A percentile compares a stretch with the other conserved stretches of the same genome.
These are phyloP conservation scores for Leishmania major DNA, from an alignment of 208 protist genomes.

Conservation along the genomic window DNA sequence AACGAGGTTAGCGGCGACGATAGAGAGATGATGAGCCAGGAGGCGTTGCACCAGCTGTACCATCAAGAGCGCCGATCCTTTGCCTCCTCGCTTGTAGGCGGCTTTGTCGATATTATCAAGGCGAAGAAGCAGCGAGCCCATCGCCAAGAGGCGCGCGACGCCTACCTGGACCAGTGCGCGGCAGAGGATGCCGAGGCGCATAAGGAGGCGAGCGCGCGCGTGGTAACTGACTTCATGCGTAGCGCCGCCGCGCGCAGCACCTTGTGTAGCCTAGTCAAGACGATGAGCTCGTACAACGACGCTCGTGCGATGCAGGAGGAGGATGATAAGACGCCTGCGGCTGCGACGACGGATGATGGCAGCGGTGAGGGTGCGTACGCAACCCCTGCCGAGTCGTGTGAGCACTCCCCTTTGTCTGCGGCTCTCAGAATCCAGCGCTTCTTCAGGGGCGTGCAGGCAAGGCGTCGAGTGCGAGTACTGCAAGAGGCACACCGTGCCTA, in stretches of 20 bases:
- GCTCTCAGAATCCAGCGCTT: constrained; percentile 37
- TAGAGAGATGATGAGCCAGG: background rate
- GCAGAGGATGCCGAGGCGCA: constrained; percentile 12
- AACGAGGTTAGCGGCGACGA: background rate
- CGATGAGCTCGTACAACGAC: constrained; percentile 22
- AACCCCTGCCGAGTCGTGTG: background rate
- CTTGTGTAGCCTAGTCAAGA: constrained; percentile 2
- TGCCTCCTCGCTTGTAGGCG: background rate
- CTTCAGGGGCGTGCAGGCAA: constrained; percentile 18
- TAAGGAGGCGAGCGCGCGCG: constrained; percentile 23
- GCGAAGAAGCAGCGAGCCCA: constrained; percentile 25
- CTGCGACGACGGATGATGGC: constrained; percentile 2
- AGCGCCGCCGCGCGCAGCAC: constrained; percentile 13
- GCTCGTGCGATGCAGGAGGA: constrained; percentile 24
- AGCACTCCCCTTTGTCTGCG: constrained; percentile 1
- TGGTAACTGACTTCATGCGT: constrained; percentile 31
- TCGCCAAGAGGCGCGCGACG: constrained; percentile 17
- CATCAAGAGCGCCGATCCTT: constrained; percentile 5
- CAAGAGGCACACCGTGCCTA: constrained; percentile 16
- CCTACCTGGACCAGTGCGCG: constrained; percentile 20
- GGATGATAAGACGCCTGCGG: background rate
- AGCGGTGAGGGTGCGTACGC: constrained; percentile 1
- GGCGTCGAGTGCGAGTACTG: constrained; percentile 13
- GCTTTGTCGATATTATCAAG: constrained; percentile 11
- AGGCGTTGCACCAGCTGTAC: constrained; percentile 2